Evolutionary conservation across 139 green algal species (phyloP).

Genomic region (Volvox africanus): DNA sequence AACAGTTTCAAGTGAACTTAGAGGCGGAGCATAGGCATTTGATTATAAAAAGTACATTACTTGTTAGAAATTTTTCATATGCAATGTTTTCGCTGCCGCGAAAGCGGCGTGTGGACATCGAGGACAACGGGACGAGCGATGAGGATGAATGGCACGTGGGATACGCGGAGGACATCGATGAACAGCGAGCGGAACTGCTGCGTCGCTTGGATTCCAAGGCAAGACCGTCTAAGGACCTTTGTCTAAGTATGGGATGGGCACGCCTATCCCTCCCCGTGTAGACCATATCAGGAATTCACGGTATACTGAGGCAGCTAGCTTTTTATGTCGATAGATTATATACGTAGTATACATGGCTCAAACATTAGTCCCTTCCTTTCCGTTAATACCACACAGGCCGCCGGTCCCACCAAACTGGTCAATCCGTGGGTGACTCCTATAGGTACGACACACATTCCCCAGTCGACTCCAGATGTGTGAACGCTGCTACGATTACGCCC

Average conservation of each 20-base stretch:
- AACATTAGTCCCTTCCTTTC: too few species aligned
- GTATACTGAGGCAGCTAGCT: too few species aligned
- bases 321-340: too few species aligned
- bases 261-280: too few species aligned
- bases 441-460: neutral
- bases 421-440: constrained; percentile 3
- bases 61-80: neutral
- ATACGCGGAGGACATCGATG: constrained; percentile 32
- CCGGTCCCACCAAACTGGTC: constrained; percentile 11
- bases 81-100: neutral
- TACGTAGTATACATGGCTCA: too few species aligned
- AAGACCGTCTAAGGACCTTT: neutral
- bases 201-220: constrained; percentile 26
- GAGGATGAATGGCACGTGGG: constrained; percentile 20
- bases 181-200: constrained; percentile 8
- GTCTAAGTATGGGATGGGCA: too few species aligned
- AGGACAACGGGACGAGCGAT: neutral
- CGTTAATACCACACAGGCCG: neutral
- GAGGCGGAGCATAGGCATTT: too few species aligned
- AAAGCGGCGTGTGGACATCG: neutral
- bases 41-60: neutral
- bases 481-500: too few species aligned
- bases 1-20: too few species aligned
- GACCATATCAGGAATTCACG: too few species aligned
- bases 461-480: too few species aligned